Evolutionary conservation across 208 protist genomes (phyloP).

Genomic region (Strigomonas culicis): DNA sequence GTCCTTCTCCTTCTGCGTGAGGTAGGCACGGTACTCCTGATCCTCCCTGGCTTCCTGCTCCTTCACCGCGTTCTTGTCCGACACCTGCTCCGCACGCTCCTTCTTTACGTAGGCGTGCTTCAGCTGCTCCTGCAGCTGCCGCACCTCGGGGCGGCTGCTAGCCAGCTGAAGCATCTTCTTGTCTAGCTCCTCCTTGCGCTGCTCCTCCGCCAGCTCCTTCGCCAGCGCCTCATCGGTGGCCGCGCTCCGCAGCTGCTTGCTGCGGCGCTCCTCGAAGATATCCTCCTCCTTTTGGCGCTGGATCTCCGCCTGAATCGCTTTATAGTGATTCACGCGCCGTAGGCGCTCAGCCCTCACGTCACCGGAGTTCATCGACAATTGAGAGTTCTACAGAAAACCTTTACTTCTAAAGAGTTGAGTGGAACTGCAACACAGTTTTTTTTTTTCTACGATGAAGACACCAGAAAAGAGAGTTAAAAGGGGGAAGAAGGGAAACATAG

Average conservation of each 20-base stretch:
- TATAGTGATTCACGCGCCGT: slow-evolving; percentile 81
- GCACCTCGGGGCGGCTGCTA: slow-evolving; percentile 71
- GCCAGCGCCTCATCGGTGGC: slow-evolving; percentile 72
- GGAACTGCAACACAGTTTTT: no score
- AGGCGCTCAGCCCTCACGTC: slow-evolving; percentile 76
- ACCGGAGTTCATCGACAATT: slow-evolving; percentile 1
- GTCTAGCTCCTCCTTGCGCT: slow-evolving; percentile 64
- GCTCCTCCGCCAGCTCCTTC: slow-evolving; percentile 70
- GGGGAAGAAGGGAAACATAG: no score
- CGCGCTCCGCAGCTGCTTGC: slow-evolving; percentile 39
- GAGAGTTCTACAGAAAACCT: background rate
- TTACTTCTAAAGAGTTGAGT: no score
- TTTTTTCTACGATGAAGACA: no score
- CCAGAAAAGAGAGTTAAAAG: no score
- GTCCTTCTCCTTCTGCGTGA: slow-evolving; percentile 43
- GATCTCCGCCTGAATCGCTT: slow-evolving; percentile 83
- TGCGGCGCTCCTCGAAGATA: slow-evolving; percentile 43
- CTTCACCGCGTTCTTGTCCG: slow-evolving; percentile 39
- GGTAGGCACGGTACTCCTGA: slow-evolving; percentile 47
- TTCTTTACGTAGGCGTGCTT: slow-evolving; percentile 77
- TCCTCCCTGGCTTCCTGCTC: slow-evolving; percentile 46
- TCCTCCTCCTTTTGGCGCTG: slow-evolving; percentile 72
- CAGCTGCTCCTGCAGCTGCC: slow-evolving; percentile 66
- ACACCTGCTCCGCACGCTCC: slow-evolving; percentile 70
- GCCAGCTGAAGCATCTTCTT: slow-evolving; percentile 89